A percentile compares a stretch with the other conserved stretches of the same genome.
Conservation (phyloP, 1,284 basidiomycete species). For the Trametes versicolor region DNA sequence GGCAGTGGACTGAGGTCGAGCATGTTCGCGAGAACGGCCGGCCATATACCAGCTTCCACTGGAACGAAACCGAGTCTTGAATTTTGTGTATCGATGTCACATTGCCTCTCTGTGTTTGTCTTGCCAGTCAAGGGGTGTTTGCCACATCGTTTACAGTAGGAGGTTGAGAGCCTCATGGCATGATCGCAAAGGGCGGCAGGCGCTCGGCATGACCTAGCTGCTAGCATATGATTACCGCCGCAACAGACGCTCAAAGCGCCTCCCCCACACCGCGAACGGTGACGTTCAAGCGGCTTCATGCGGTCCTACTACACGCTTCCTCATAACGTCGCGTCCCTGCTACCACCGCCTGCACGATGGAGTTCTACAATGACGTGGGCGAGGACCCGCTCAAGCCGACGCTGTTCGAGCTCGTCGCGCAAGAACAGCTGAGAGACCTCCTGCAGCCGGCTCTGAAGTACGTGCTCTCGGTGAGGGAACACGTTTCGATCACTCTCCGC, state of each 20-base stretch:
- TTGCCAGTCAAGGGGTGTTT: neutral
- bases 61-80: neutral
- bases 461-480: conserved; percentile 80
- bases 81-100: neutral
- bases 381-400: conserved; percentile 85
- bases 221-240: conserved; percentile 18
- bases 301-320: neutral
- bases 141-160: neutral
- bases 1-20: conserved; percentile 32
- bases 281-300: conserved; percentile 4
- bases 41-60: neutral
- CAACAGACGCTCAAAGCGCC: conserved; percentile 3
- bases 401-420: conserved; percentile 94
- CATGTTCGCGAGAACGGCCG: neutral
- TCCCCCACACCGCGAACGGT: neutral
- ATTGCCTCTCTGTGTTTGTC: no score
- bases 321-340: neutral
- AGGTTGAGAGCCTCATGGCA: conserved; percentile 17
- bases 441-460: conserved; percentile 97
- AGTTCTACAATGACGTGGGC: conserved; percentile 82
- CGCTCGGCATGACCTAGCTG: no score
- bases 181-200: neutral
- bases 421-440: conserved; percentile 93
- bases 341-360: conserved; percentile 57
- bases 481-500: neutral